Percentiles rank a stretch among this genome's conserved stretches.
Conservation (phyloP, 768 basidiomycete genomes). For the Crucibulum laeve region DNA sequence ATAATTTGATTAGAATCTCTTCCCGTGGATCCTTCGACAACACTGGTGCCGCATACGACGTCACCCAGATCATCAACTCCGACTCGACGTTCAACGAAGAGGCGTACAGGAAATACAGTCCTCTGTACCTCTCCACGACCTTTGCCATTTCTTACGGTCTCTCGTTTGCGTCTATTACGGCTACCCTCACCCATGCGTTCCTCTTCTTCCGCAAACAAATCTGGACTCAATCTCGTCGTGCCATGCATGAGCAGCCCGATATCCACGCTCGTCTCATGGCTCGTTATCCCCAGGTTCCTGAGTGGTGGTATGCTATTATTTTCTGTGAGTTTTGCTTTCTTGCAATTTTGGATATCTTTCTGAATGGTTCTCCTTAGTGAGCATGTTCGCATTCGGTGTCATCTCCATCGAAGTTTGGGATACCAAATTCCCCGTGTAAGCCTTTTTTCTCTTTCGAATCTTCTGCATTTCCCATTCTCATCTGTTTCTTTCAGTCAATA, state of each 20-base stretch:
- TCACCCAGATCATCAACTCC: slow-evolving; percentile 47
- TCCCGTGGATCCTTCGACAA: slow-evolving; percentile 67
- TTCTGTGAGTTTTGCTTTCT: slow-evolving; percentile 41
- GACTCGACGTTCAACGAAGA: slow-evolving; percentile 52
- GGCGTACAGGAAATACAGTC: slow-evolving; percentile 54
- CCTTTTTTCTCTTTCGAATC: slow-evolving; percentile 12
- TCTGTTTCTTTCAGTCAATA: slow-evolving; percentile 22
- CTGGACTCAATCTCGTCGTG: slow-evolving; percentile 62
- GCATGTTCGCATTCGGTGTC: slow-evolving; percentile 66
- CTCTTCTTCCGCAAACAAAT: slow-evolving; percentile 80
- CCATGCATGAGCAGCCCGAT: slow-evolving; percentile 77
- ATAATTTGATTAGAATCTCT: slow-evolving; percentile 38
- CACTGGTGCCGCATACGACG: slow-evolving; percentile 52
- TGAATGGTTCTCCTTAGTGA: slow-evolving; percentile 22
- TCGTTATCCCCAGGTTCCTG: slow-evolving; percentile 68
- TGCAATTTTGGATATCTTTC: slow-evolving; percentile 5
- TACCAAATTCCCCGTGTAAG: slow-evolving; percentile 68
- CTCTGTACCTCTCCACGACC: slow-evolving; percentile 63
- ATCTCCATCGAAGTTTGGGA: slow-evolving; percentile 73
- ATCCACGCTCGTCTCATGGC: slow-evolving; percentile 83
- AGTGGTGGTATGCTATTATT: slow-evolving; percentile 80
- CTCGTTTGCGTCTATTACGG: slow-evolving; percentile 79
- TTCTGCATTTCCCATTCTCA: not conserved
- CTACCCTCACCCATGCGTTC: slow-evolving; percentile 66
- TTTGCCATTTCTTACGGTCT: slow-evolving; percentile 79